These are phyloP conservation scores for Solanum pennellii DNA, from an alignment of 257 asterid species.

Conservation along the genomic window DNA sequence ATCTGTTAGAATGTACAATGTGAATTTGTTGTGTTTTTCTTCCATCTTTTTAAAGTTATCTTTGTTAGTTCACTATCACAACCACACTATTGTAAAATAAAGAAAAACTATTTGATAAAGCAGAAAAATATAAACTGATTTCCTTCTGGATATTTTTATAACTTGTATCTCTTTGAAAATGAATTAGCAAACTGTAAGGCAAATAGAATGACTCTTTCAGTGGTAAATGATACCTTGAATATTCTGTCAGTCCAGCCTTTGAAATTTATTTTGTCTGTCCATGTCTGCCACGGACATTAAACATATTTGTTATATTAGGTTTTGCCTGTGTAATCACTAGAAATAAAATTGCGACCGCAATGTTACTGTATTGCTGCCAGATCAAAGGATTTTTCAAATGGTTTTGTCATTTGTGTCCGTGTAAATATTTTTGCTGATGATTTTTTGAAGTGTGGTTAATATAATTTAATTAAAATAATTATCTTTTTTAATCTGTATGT, in stretches of 20 bases:
- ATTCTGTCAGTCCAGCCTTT: background rate
- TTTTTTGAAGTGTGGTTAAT: background rate
- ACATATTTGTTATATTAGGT: background rate
- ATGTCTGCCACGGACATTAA: background rate
- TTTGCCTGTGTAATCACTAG: background rate
- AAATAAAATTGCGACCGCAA: background rate
- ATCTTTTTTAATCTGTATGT: background rate
- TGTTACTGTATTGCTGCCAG: background rate
- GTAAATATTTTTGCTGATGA: background rate
- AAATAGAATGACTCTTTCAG: background rate
- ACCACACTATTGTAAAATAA: background rate
- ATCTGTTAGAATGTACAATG: background rate
- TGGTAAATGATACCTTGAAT: background rate
- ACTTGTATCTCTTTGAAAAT: background rate
- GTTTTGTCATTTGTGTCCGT: background rate
- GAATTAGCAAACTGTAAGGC: background rate
- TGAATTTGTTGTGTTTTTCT: background rate
- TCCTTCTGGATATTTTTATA: background rate
- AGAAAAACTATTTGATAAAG: background rate
- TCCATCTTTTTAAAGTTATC: background rate
- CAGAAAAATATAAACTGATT: background rate
- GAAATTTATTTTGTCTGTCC: background rate
- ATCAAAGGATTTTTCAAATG: background rate
- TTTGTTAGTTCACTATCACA: background rate
- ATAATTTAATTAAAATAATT: background rate